Evolutionary conservation across 169 alveolate species (phyloP), one percentile per base, ranked within the genome.

Genomic region (Theileria parva): DNA sequence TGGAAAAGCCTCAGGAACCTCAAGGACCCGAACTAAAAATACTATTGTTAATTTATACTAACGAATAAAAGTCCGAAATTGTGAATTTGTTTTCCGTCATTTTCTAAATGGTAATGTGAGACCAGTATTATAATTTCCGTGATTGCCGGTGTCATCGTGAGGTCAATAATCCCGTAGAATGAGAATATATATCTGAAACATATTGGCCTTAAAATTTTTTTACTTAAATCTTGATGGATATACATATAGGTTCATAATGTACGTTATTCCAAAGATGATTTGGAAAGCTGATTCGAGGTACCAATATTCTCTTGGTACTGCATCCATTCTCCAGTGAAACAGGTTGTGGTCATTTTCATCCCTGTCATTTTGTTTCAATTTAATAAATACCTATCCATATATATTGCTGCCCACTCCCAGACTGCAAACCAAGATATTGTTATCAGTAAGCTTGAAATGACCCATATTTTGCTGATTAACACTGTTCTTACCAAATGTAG

Each of bases 361-460:
- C 32, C 95, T 83, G 44, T 4, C 19, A 19, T 0, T 12, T 12
- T 2, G n/a, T 76, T 60, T 30, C 13, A 30, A 9, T 17, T 27
- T 4, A 19, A 28, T 32, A 23, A 67, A 19, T 75, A 83, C 89
- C 89, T 74, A 51, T 57, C 60, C 93, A 91, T 91, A 32, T 87
- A 91, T 34, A 81, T 64, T 13, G 93, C 93, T 55, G 92, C 95
- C 95, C 95, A 91, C 50, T 87, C 70, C 95, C 95, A 91, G 25
- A 87, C 85, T 5, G 87, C 78, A 67, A 92, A 91, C 95, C 95
- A 91, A 19, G 88, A 21, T 21, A 91, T 44, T n/a, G 92, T 91
- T 21, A 88, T 39, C 21, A 91, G 86, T 30, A 91, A 67, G 60
- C 80, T 85, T 28, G 93, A 86, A 25, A 91, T 75, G 2, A 91